Evolutionary conservation across 169 alveolate genomes (phyloP), one percentile per base, ranked within the genome.

Genomic region (Eimeria necatrix): DNA sequence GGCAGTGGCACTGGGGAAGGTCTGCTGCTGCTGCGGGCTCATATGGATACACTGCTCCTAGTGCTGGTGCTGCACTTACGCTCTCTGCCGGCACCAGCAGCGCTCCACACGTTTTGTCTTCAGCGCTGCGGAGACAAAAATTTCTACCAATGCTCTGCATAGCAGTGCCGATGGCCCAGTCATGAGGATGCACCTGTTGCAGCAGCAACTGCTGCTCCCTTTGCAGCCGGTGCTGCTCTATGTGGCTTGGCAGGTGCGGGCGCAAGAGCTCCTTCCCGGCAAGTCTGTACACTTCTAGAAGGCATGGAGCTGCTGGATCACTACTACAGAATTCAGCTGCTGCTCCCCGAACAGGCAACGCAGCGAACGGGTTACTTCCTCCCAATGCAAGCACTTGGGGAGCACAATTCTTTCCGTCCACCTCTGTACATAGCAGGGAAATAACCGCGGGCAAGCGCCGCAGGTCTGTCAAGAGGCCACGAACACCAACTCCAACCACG

Each of bases 1-100:
- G 96, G 53, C 97, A 96, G 46, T 70, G 74, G 71, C 96, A 87
- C 60, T 24, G 70, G 20, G 86, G 64, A 18, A 73, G 70, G 12
- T 59, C 59, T 51, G 80, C 95, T 80, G 64, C 71, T 49, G 68
- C 64, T 80, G 49, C 89, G 16, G 89, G 89, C 70, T 49, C 89
- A 18, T 80, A 80, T 16, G 46, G 70, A 20, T 73, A 60, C 41
- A 64, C 48, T n/a, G 48, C 56, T 16, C 52, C 73, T n/a, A 68
- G 61, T 16, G 61, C 60, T 24, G 90, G 64, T 3, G 90, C 80
- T 64, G 84, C 90, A 1, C 51, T 52, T 14, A 52, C 74, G 7
- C 49, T 56, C 6, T 14, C 64, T 24, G 87, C 53, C 18, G 95
- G 90, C 14, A 91, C 61, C 61, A 91, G 81, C 81, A 53, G 61